Evolutionary conservation across 805 yeast species (phyloP), one percentile per base, ranked within the genome.

Genomic region (Metschnikowia reukaufii): DNA sequence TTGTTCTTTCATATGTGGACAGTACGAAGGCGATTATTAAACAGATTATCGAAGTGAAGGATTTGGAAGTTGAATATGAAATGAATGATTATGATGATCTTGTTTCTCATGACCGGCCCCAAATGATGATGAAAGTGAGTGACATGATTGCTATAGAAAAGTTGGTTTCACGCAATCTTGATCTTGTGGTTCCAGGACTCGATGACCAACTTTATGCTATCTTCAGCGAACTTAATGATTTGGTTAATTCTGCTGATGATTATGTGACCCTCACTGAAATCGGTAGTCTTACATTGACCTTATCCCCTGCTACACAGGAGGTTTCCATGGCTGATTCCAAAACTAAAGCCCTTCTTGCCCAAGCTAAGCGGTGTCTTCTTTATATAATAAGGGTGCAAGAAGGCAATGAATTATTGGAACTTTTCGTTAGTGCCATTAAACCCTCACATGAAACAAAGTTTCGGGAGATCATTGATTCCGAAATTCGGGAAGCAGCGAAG

Each of bases 361-460:
- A 88, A 59, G 89, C 86, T 0, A 92, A 92, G 63, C 73, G 96
- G 51, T 85, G 90, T 55, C 68, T 91, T n/a, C 67, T 86, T 13
- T 89, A 89, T 60, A 81, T 92, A 58, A 81, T 91, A 51, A 82
- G 90, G 54, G 87, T 94, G 5, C 97, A 94, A 69, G 78, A 79
- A 12, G 83, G 83, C 20, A 71, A 77, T 1, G 83, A 82, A 52
- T 73, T 92, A 38, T 76, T 84, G 45, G 92, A 86, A 42, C 66
- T 88, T 44, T 64, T 89, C 42, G 74, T 86, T 8, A 78, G 83
- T 4, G 86, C 85, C 3, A 88, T 87, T 25, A 71, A 74, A 31
- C 79, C 83, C 0, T 74, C 72, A 15, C 92, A 92, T 61, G 99
- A 94, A 62, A 65, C 70, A 5, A 72, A 66, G 42, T 90, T 86